phyloP scores from a whole-genome alignment of 352 stramenopile genomes.

The Saprolegnia diclina region DNA sequence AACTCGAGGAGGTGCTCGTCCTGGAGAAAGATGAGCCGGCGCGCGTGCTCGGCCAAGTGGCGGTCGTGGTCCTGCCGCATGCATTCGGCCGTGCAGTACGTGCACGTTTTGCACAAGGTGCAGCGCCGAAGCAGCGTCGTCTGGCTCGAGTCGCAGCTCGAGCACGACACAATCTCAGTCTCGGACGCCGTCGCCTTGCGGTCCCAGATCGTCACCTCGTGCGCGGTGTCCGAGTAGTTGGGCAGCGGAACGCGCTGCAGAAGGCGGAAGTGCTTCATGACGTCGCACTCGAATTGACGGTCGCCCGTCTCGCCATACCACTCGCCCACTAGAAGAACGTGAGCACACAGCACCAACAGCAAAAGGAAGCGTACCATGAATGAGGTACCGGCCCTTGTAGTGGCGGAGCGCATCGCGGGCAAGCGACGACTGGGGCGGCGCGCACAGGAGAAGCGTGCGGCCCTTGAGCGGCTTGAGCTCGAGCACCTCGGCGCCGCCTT shows the following conservation, averaged over 20 bases:
- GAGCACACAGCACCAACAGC: neutral
- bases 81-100: conserved; percentile 66
- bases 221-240: conserved; percentile 77
- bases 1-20: conserved; percentile 55
- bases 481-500: conserved; percentile 54
- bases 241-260: conserved; percentile 52
- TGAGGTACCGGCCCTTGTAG: conserved; percentile 57
- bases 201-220: conserved; percentile 65
- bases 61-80: conserved; percentile 34
- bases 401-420: conserved; percentile 45
- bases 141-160: conserved; percentile 12
- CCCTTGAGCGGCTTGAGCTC: conserved; percentile 33
- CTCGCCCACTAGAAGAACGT: conserved; percentile 40
- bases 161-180: neutral
- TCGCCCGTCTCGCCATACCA: conserved; percentile 76
- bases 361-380: conserved; percentile 35
- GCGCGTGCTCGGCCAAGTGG: conserved; percentile 62
- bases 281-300: conserved; percentile 53
- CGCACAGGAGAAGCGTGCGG: conserved; percentile 63
- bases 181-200: conserved; percentile 32
- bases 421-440: conserved; percentile 60
- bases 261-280: conserved; percentile 48
- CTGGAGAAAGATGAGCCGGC: conserved; percentile 58
- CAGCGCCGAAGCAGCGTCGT: conserved; percentile 41
- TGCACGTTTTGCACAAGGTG: conserved; percentile 68